These are phyloP conservation scores for Metschnikowia borealis DNA, from an alignment of 805 yeast genomes.

Conservation along the genomic window DNA sequence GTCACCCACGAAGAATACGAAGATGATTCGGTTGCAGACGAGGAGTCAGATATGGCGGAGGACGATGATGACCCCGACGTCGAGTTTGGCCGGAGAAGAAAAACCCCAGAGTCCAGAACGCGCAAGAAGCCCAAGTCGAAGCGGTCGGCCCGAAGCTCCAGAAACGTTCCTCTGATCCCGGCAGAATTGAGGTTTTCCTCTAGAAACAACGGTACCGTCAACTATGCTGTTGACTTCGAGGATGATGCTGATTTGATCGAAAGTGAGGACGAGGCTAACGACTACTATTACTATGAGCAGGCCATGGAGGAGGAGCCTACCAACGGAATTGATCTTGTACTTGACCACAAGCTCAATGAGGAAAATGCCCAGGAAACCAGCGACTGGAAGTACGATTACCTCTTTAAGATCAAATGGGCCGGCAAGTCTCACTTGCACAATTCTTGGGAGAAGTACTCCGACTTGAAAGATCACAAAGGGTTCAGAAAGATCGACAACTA, in stretches of 20 bases:
- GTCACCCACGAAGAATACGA: conserved; percentile 15
- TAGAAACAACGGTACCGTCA: conserved; percentile 63
- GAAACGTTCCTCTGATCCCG: conserved; percentile 21
- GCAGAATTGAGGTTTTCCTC: conserved; percentile 71
- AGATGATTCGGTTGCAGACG: conserved; percentile 13
- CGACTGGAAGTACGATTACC: conserved; percentile 57
- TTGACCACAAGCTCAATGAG: conserved; percentile 37
- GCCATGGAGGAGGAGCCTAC: conserved; percentile 33
- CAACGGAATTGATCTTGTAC: conserved; percentile 34
- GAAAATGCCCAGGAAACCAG: conserved; percentile 39
- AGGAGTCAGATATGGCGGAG: conserved; percentile 15
- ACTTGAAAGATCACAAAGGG: conserved; percentile 59
- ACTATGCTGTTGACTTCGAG: conserved; percentile 70
- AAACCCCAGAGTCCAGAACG: conserved; percentile 14
- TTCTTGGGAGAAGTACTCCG: conserved; percentile 78
- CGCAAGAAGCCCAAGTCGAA: conserved; percentile 11
- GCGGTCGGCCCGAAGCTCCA: conserved; percentile 8
- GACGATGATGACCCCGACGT: conserved; percentile 20
- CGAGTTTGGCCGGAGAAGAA: conserved; percentile 18
- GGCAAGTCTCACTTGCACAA: conserved; percentile 88
- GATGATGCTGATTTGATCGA: conserved; percentile 51
- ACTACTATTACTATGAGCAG: conserved; percentile 32
- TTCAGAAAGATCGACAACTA: conserved; percentile 85
- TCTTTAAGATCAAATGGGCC: conserved; percentile 76
- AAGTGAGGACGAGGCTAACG: conserved; percentile 34